Base-by-base conservation (phyloP, 2,329 filamentous ascomycete species). In the Sporothrix dimorphospora region DNA sequence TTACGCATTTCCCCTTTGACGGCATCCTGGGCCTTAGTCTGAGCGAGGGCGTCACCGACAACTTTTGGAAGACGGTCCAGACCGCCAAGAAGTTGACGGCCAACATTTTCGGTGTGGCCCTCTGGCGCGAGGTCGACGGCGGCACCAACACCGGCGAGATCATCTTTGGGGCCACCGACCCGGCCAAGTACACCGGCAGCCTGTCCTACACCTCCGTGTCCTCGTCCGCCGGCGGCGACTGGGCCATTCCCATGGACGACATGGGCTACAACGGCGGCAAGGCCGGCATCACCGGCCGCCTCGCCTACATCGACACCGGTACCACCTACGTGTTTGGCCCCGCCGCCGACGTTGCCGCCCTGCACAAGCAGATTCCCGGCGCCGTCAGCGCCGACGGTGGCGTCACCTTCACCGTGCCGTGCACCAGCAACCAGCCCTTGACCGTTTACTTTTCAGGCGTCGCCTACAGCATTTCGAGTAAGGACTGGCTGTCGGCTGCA, bases 1-100 rank as follows among this genome's bases (percentile, higher is more conserved):
- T 97, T 79, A 81, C 84, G 38, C 86, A 87, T 69, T 97, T 95
- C 77, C 91, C 93, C 1, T 94, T 97, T 80, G 94, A 97, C 79
- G 94, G 94, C 30, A 97, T 97, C 66, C 83, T 97, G 2, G 94
- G 94, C 4, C 82, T 97, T 30, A 91, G 92, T 19, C 89, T 90
- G 76, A 86, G 86, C 73, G 82, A 85, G 12, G 87, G 86, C 2
- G 83, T 83, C 47, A 86, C 87, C 5, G 87, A 91, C 24, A 92
- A 90, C 59, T 90, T 96, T 76, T 84, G 96, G 79, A 84, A 91
- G 51, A 82, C 86, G 1, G 81, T 97, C 59, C 83, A 84, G 19
- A 77, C 85, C 1, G 83, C 86, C n/a, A 85, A 86, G 27, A 77
- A 87, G 24, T 82, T 96, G 57, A 76, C 82, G 16, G 78, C 87